Evolutionary conservation across 805 yeast genomes (phyloP), one percentile per base, ranked within the genome.

Genomic region (Metschnikowia aberdeeniae): DNA sequence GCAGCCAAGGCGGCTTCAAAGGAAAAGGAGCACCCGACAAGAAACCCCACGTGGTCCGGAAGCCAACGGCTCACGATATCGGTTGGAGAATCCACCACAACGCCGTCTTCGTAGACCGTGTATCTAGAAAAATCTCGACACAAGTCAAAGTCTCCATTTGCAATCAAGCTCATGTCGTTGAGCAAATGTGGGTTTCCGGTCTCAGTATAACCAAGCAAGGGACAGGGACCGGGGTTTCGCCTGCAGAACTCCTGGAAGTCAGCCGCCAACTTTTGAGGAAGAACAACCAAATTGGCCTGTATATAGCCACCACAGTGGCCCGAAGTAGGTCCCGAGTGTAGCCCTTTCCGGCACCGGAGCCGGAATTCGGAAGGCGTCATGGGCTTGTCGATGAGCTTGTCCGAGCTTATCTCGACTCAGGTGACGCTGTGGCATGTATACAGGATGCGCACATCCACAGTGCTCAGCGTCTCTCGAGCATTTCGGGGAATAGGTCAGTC

Each of bases 21-120:
- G 2, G 73, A 67, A 44, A 55, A 68, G 1, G 75, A 70, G 46
- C 75, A 71, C 12, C 76, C 75, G 26, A 71, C 64, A 12, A 71
- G 46, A 42, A 71, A 71, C 6, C 72, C 75, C n/a, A 69, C 66
- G 45, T 69, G 62, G 20, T 56, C 58, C 3, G 50, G 49, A 1
- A 56, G 48, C 75, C 75, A 70, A 42, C 63, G 64, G 0, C 57
- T 44, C 4, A 22, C 36, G 6, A 69, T 59, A 43, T 63, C 57
- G 2, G 43, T 43, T 14, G 59, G 59, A 7, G 54, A 49, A 9
- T 47, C 56, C 12, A 53, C 45, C 6, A 66, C 44, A 17, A 53
- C 36, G 5, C 75, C 74, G 8, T 60, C 48, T 31, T 61, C 56
- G 48, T 65, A 70, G 6, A 68, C 58, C 22, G 54, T 50, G 50